These are phyloP conservation scores for Hippophae tibetana DNA, from an alignment of 306 rosid genomes.

Conservation along the genomic window DNA sequence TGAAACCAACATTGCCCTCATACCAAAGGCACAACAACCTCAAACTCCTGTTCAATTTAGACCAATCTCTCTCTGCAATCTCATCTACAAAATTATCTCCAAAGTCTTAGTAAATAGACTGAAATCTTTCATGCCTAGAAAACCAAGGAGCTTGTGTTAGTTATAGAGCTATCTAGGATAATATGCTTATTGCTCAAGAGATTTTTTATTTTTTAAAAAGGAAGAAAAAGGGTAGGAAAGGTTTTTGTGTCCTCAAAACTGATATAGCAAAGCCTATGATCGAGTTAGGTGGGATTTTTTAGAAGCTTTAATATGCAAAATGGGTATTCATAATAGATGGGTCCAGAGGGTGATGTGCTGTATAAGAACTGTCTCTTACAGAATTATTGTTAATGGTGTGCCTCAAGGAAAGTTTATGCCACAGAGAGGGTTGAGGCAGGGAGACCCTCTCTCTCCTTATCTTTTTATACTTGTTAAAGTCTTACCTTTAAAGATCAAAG, in stretches of 20 bases:
- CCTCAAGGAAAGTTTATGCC: neutral
- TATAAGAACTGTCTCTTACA: too few species aligned
- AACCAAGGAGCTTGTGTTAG: neutral
- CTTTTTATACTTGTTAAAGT: too few species aligned
- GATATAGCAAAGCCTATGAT: constrained; percentile 1
- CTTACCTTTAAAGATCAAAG: neutral
- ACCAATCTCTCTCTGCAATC: neutral
- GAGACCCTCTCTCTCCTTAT: too few species aligned
- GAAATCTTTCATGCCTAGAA: neutral
- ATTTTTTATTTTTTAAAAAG: neutral
- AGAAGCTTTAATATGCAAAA: neutral
- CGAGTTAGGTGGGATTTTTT: neutral
- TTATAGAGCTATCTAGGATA: neutral
- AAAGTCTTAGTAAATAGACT: neutral
- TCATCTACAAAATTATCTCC: neutral
- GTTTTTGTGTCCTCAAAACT: neutral
- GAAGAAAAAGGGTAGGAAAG: neutral
- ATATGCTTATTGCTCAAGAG: neutral
- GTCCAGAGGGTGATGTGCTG: neutral
- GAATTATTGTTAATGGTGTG: neutral
- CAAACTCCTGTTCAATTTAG: neutral
- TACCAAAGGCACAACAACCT: neutral
- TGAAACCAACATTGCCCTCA: neutral
- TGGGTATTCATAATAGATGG: neutral
- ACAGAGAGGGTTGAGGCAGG: too few species aligned